Conservation (phyloP, 352 stramenopile species). For the Paralagenidium karlingii region DNA sequence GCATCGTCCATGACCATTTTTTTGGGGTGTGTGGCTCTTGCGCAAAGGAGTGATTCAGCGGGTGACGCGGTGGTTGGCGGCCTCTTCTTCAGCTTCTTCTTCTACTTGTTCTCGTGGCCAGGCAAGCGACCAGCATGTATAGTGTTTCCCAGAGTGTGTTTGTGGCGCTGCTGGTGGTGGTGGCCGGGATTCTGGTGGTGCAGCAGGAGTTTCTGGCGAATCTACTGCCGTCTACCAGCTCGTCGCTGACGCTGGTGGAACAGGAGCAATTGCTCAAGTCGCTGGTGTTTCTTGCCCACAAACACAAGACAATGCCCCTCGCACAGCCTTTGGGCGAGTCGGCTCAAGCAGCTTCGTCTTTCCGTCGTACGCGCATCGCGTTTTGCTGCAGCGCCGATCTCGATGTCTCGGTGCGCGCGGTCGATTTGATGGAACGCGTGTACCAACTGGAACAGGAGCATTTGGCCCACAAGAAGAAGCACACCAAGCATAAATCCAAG, state of each 20-base stretch:
- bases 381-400: constrained; percentile 77
- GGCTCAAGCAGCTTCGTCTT: neutral
- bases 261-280: constrained; percentile 55
- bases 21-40: too few species aligned
- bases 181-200: too few species aligned
- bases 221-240: constrained; percentile 22
- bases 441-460: constrained; percentile 26
- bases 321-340: constrained; percentile 2
- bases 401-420: constrained; percentile 61
- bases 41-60: too few species aligned
- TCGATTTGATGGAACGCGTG: constrained; percentile 58
- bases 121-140: too few species aligned
- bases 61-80: too few species aligned
- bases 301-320: constrained; percentile 7
- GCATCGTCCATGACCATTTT: too few species aligned
- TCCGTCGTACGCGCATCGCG: constrained; percentile 27
- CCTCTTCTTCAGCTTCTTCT: too few species aligned
- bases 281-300: constrained; percentile 41
- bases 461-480: constrained; percentile 19
- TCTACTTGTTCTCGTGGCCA: too few species aligned
- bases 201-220: constrained; percentile 38
- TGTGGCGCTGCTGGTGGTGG: too few species aligned
- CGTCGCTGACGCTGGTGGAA: constrained; percentile 23
- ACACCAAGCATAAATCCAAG: constrained; percentile 7
- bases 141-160: too few species aligned